phyloP scores from a whole-genome alignment of 2,329 filamentous ascomycete species.

The Calonectria multiphialidica region DNA sequence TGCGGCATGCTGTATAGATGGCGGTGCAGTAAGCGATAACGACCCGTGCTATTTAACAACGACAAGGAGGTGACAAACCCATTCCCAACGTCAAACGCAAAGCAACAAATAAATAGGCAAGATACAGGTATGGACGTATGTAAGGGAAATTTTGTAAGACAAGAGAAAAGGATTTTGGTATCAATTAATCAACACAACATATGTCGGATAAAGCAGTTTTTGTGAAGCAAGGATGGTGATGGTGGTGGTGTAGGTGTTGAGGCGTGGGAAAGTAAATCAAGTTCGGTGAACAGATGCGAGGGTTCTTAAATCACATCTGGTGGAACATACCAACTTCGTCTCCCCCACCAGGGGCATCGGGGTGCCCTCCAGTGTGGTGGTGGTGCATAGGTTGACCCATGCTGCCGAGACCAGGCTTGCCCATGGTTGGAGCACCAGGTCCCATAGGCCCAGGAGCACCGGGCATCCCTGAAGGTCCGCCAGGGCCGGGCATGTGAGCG shows the following conservation, averaged over 20 bases:
- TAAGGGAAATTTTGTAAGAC: conserved; percentile 37
- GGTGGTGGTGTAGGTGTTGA: conserved; percentile 30
- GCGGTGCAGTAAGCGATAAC: conserved; percentile 41
- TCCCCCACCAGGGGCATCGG: conserved; percentile 69
- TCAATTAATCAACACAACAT: conserved; percentile 53
- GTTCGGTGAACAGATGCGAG: conserved; percentile 52
- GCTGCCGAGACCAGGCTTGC: conserved; percentile 74
- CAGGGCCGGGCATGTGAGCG: conserved; percentile 76
- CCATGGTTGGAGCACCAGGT: conserved; percentile 67
- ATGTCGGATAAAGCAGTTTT: conserved; percentile 41
- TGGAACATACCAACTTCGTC: conserved; percentile 99
- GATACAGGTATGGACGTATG: conserved; percentile 42
- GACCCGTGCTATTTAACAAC: conserved; percentile 45
- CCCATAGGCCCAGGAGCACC: conserved; percentile 72
- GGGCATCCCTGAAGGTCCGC: conserved; percentile 74
- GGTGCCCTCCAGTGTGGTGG: conserved; percentile 60
- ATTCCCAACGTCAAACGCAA: conserved; percentile 41
- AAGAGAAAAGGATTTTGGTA: conserved; percentile 46
- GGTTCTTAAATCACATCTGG: conserved; percentile 78
- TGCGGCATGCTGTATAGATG: conserved; percentile 45
- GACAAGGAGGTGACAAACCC: conserved; percentile 47
- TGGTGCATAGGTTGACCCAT: conserved; percentile 80
- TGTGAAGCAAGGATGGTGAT: conserved; percentile 32
- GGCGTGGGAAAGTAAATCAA: conserved; percentile 38
- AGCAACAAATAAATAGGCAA: conserved; percentile 39